Percentiles rank a stretch among this genome's conserved stretches.
These are phyloP conservation scores for Pholiota conissans DNA, from an alignment of 768 basidiomycete species.

Conservation along the genomic window DNA sequence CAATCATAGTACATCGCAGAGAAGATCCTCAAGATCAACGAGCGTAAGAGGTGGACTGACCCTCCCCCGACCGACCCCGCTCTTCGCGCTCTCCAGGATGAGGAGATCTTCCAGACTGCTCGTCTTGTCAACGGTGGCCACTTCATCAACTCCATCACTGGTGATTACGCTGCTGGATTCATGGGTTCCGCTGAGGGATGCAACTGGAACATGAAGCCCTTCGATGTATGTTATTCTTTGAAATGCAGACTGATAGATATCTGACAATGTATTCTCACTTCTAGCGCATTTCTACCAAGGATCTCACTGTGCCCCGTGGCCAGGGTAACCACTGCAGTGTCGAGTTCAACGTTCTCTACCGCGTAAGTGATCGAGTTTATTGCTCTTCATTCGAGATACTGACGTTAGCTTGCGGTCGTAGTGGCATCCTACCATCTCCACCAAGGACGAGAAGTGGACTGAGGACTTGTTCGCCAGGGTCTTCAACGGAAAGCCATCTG, in stretches of 20 bases:
- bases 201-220: conserved; percentile 52
- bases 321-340: conserved; percentile 66
- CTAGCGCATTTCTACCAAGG: conserved; percentile 36
- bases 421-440: conserved; percentile 61
- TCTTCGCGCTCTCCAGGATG: conserved; percentile 37
- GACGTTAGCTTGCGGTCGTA: conserved; percentile 12
- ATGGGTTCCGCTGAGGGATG: conserved; percentile 54
- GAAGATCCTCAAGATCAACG: conserved; percentile 55
- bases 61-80: conserved; percentile 34
- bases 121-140: conserved; percentile 57
- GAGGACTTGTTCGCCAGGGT: conserved; percentile 41
- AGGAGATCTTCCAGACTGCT: conserved; percentile 59
- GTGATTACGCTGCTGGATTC: conserved; percentile 62
- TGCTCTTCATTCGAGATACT: background rate
- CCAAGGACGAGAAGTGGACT: conserved; percentile 52
- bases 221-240: conserved; percentile 28
- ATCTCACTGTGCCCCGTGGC: conserved; percentile 43
- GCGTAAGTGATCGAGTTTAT: conserved; percentile 24
- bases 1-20: conserved; percentile 58
- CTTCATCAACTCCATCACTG: conserved; percentile 54
- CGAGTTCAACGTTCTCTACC: conserved; percentile 62
- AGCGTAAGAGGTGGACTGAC: conserved; percentile 44
- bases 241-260: background rate
- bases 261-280: background rate
- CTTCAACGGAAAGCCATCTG: conserved; percentile 32